Evolutionary conservation across 1,284 basidiomycete genomes (phyloP).

Genomic region (Heterobasidion parviporum): DNA sequence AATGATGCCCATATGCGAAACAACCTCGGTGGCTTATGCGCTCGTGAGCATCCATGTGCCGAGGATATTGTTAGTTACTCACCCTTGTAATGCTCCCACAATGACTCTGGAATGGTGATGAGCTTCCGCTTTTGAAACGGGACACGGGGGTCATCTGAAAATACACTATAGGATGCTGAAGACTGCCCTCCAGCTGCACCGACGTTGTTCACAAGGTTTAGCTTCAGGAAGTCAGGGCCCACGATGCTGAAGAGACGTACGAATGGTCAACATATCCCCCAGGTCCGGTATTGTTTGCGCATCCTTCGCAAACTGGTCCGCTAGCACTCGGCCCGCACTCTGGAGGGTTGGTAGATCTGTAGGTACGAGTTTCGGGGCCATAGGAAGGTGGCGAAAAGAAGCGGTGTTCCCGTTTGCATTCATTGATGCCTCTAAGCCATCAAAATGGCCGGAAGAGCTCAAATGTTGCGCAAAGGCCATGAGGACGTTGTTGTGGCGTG

Average conservation of each 20-base stretch:
- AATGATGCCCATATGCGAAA: slow-evolving; percentile 80
- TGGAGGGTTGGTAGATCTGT: slow-evolving; percentile 57
- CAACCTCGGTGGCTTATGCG: slow-evolving; percentile 44
- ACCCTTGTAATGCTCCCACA: slow-evolving; percentile 81
- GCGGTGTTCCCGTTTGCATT: not conserved
- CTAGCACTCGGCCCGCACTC: slow-evolving; percentile 55
- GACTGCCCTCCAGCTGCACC: slow-evolving; percentile 49
- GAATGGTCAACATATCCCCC: slow-evolving; percentile 50
- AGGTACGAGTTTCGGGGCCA: slow-evolving; percentile 21
- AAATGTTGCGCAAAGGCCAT: not conserved
- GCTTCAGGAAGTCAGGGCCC: slow-evolving; percentile 3
- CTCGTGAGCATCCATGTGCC: slow-evolving; percentile 11
- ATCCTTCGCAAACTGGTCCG: slow-evolving; percentile 64
- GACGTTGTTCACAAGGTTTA: not conserved
- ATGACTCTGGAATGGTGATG: slow-evolving; percentile 71
- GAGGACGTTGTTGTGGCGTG: not conserved
- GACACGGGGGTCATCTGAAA: slow-evolving; percentile 69
- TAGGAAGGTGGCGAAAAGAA: slow-evolving; percentile 6
- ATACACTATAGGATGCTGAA: slow-evolving; percentile 70
- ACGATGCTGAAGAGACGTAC: slow-evolving; percentile 27
- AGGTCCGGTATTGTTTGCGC: slow-evolving; percentile 65
- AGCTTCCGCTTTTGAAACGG: slow-evolving; percentile 77
- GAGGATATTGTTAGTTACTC: slow-evolving; percentile 16
- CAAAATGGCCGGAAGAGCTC: not conserved
- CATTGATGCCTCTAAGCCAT: not conserved